Conservation (phyloP, 2,329 filamentous ascomycete species). For the Sclerotinia nivalis region DNA sequence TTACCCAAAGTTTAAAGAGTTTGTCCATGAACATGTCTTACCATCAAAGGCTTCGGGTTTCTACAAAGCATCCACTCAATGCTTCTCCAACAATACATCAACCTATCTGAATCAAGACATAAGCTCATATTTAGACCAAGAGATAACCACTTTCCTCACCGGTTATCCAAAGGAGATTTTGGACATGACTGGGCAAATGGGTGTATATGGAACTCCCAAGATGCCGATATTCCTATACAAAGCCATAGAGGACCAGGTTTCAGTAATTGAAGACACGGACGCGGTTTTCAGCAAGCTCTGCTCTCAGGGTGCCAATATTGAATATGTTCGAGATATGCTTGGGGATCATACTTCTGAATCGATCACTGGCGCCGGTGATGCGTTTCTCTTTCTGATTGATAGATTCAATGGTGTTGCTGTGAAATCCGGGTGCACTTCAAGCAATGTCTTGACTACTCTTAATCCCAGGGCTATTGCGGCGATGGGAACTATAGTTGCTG, state of each 20-base stretch:
- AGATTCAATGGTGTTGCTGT: constrained; percentile 22
- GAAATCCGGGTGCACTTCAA: not conserved
- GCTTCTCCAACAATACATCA: constrained; percentile 34
- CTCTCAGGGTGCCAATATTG: constrained; percentile 44
- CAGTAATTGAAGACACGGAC: constrained; percentile 48
- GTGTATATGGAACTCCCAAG: constrained; percentile 45
- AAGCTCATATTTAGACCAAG: constrained; percentile 46
- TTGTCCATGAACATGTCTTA: constrained; percentile 28
- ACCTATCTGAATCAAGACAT: constrained; percentile 44
- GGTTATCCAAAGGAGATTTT: constrained; percentile 2
- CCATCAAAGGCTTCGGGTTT: constrained; percentile 41
- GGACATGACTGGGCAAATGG: constrained; percentile 13
- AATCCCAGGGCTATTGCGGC: not conserved
- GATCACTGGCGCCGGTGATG: constrained; percentile 41
- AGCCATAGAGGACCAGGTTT: constrained; percentile 49
- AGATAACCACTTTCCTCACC: constrained; percentile 32
- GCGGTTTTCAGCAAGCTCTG: constrained; percentile 47
- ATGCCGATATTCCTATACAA: constrained; percentile 55
- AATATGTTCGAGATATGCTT: constrained; percentile 48
- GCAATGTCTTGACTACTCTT: constrained; percentile 5
- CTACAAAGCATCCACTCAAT: constrained; percentile 35
- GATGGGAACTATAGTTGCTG: not conserved
- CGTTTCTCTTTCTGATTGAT: constrained; percentile 39
- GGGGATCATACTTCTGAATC: constrained; percentile 47
- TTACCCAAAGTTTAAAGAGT: constrained; percentile 14